A percentile compares a stretch with the other conserved stretches of the same genome.
phyloP scores from a whole-genome alignment of 257 asterid genomes.

The Solanum etuberosum region DNA sequence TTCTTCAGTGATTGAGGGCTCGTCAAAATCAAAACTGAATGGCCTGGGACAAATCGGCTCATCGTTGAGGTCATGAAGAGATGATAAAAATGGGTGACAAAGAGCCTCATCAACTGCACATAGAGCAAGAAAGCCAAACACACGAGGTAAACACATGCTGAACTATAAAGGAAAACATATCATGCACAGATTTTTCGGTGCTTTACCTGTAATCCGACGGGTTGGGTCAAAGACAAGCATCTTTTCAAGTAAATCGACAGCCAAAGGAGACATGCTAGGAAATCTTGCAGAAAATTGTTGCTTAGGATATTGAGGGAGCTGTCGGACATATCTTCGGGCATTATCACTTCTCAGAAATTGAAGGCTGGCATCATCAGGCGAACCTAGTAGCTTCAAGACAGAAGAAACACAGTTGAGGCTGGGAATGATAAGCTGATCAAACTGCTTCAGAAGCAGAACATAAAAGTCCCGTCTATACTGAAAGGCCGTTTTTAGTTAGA shows the following conservation, averaged over 20 bases:
- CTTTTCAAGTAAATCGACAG: constrained; percentile 71
- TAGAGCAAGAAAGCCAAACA: constrained; percentile 1
- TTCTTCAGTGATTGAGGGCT: constrained; percentile 43
- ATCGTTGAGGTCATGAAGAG: constrained; percentile 76
- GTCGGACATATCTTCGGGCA: constrained; percentile 60
- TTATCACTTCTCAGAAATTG: constrained; percentile 59
- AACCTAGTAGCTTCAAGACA: constrained; percentile 55
- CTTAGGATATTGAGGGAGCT: constrained; percentile 56
- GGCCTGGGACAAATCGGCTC: constrained; percentile 61
- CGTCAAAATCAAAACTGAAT: constrained; percentile 62
- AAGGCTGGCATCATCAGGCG: constrained; percentile 73
- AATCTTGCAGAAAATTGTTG: constrained; percentile 58
- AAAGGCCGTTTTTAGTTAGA: too few species aligned
- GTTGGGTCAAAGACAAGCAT: constrained; percentile 82
- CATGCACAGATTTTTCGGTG: background rate
- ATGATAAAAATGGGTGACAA: constrained; percentile 58
- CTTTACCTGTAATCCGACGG: constrained; percentile 61
- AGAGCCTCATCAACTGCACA: constrained; percentile 80
- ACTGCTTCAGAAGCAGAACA: background rate
- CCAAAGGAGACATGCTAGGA: constrained; percentile 59
- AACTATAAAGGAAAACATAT: background rate
- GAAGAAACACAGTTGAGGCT: constrained; percentile 3
- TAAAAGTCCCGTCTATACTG: background rate
- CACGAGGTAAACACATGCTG: background rate
- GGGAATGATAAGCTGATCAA: background rate